Base-by-base conservation (phyloP, 495 filamentous ascomycete genomes). In the Trichocladium antarcticum region DNA sequence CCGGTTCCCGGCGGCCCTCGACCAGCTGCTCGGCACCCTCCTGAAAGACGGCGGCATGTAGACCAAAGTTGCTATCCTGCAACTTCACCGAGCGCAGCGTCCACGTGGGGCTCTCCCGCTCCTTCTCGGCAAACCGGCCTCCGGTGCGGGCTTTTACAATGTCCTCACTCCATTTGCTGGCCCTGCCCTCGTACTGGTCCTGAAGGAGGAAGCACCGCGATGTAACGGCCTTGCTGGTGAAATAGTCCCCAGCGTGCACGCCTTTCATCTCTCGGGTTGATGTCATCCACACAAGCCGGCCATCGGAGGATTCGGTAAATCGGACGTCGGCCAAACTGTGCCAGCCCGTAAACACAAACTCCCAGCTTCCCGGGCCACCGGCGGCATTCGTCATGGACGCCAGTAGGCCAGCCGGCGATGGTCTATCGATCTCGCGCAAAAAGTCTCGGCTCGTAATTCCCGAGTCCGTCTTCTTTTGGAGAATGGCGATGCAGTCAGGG, bases 111-210 rank as follows among this genome's bases (percentile, higher is more conserved):
- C 80, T 77, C 65, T 95, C 84, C 46, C 88, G 75, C 70, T 92
- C 83, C 20, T 68, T 64, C 55, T 94, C 86, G 2, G 84, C 65
- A 57, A 87, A 90, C 32, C 92, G 75, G 7, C 80, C 84, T 63
- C 95, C 90, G 43, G 95, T 82, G 49, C 80, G 80, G 9, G 90
- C 90, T 64, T 87, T 90, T 19, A 78, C 75, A 20, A 95, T 73
- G 52, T 98, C 92, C 68, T 98, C 92, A 7, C 80, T 79, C 57
- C 87, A 80, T 36, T 84, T 83, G 38, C 70, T 67, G 6, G 84
- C 85, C 53, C 77, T 90, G 10, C 82, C 84, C 60, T 95, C 85
- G 61, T 95, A 93, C 20, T 78, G 72, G 19, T 83, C 84, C 37
- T 79, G 74, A 15, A 94, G 75, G 27, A 81, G 65, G 52, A 84